Percentiles rank a stretch among this genome's conserved stretches.
Conservation (phyloP, 805 yeast genomes). For the Metschnikowia bowlesiae region DNA sequence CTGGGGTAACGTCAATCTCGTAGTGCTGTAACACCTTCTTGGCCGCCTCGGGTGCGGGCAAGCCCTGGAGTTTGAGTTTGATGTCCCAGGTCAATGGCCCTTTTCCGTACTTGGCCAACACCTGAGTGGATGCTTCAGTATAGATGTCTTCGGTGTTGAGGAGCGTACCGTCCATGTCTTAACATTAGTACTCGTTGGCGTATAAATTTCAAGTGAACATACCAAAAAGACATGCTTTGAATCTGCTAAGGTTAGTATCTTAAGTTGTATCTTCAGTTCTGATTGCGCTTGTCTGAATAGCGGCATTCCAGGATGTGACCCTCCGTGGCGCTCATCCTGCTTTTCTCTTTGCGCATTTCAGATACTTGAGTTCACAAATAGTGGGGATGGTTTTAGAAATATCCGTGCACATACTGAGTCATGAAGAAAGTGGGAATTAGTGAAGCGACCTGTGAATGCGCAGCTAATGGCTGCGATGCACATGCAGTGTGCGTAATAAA, state of each 20-base stretch:
- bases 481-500: not conserved
- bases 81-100: slow-evolving; percentile 89
- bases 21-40: slow-evolving; percentile 63
- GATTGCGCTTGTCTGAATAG: too few species aligned
- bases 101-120: slow-evolving; percentile 63
- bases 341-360: too few species aligned
- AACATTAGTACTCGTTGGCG: not conserved
- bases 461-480: slow-evolving; percentile 1
- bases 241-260: slow-evolving; percentile 11
- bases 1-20: slow-evolving; percentile 52
- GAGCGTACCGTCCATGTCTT: slow-evolving; percentile 93
- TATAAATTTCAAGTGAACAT: slow-evolving; percentile 22
- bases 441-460: not conserved
- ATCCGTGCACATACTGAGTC: not conserved
- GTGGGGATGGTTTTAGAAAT: not conserved
- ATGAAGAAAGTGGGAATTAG: not conserved
- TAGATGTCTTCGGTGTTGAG: slow-evolving; percentile 90
- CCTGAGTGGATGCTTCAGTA: slow-evolving; percentile 68
- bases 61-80: slow-evolving; percentile 82
- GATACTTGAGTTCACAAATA: not conserved
- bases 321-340: too few species aligned
- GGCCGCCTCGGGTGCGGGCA: slow-evolving; percentile 79
- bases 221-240: slow-evolving; percentile 72
- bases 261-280: not conserved
- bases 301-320: too few species aligned